Conservation (phyloP, 2,329 filamentous ascomycete genomes). For the Colletotrichum sublineola region DNA sequence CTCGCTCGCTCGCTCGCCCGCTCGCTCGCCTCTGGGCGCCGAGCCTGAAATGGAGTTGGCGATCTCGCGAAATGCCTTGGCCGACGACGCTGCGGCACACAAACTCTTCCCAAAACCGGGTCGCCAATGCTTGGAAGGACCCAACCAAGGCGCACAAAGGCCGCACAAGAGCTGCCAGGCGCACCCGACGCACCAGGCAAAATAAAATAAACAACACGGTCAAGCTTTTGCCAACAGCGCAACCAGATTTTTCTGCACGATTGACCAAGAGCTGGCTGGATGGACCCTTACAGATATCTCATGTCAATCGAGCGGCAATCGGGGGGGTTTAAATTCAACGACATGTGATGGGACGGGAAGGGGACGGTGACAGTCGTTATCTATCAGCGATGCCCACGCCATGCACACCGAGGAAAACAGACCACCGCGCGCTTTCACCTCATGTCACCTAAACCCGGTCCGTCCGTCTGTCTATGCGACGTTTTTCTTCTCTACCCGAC, state of each 20-base stretch:
- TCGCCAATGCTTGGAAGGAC: slow-evolving; percentile 37
- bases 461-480: slow-evolving; percentile 2
- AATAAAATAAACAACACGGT: not conserved
- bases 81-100: slow-evolving; percentile 28
- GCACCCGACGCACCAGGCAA: not conserved
- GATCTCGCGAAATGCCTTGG: slow-evolving; percentile 39
- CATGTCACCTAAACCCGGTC: slow-evolving; percentile 12
- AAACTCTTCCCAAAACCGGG: slow-evolving; percentile 6
- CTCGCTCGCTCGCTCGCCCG: slow-evolving; percentile 13
- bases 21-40: slow-evolving; percentile 36
- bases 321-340: slow-evolving; percentile 25
- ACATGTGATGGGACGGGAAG: slow-evolving; percentile 16
- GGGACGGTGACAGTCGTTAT: not conserved
- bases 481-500: slow-evolving; percentile 20
- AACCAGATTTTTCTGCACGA: slow-evolving; percentile 30
- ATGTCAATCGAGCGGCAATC: not conserved
- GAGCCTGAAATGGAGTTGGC: slow-evolving; percentile 36
- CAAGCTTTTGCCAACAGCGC: slow-evolving; percentile 41
- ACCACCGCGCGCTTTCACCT: not conserved
- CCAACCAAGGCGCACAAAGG: slow-evolving; percentile 33
- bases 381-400: not conserved
- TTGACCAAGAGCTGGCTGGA: slow-evolving; percentile 14
- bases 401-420: too few relatives aligned
- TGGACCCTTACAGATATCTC: slow-evolving; percentile 25
- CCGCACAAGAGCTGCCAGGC: slow-evolving; percentile 7